Evolutionary conservation across 441 rosid species (phyloP), one percentile per base, ranked within the genome.

Genomic region (Hura crepitans): DNA sequence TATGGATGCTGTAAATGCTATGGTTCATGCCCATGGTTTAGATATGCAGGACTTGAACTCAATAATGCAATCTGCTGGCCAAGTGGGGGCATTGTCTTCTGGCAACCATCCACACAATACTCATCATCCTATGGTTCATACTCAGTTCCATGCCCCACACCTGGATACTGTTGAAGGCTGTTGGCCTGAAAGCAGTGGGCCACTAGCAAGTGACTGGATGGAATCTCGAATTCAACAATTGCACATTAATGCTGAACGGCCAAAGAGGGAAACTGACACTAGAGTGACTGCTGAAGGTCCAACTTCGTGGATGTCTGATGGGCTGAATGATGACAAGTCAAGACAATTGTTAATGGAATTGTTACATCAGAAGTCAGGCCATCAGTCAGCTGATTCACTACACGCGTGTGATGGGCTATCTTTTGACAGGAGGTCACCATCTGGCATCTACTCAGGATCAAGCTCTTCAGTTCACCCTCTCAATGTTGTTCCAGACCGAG

Each of bases 291-390:
- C 68, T 56, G 74, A 67, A 70, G 71, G 78, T 55, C 65, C 81
- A 33, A 70, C 70, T 27, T 18, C 56, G 18, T 84, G 82, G 85
- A 39, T 71, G 68, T 75, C 87, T 6, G 80, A 75, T 65, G 77
- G 73, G 50, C 37, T 46, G 20, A 69, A 80, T 76, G 79, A 76
- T 37, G 81, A 73, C 35, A 78, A 81, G 53, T 75, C 83, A 8
- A 81, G 72, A 47, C 75, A 59, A 79, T 73, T 78, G 57, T 71
- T 84, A 51, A 72, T 81, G 82, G 82, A 84, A 39, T 83, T 55
- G 59, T 61, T 80, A 28, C 78, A 80, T 45, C 82, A 74, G 64
- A 81, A 78, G 28, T 72, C 72, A 18, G 76, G 75, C 42, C 72
- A 55, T 62, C 82, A 74, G 31, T 60, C 79, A 54, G 65, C 58